These are phyloP conservation scores for Triticum urartu DNA, from an alignment of 176 grass and related monocot species.

Conservation along the genomic window DNA sequence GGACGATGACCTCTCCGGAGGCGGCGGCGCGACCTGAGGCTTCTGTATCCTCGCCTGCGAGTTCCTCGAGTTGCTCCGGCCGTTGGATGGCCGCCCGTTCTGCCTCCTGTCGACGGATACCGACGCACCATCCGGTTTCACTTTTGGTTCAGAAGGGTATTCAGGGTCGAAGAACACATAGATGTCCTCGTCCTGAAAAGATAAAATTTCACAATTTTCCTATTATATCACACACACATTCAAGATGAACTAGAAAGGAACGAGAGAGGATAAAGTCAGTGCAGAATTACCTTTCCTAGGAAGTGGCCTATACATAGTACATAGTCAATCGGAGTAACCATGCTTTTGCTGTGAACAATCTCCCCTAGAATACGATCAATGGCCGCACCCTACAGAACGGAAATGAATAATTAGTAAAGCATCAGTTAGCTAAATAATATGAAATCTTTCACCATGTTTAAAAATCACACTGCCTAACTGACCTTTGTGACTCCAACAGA, in stretches of 20 bases:
- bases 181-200: constrained; percentile 87
- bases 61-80: constrained; percentile 58
- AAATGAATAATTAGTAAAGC: constrained; percentile 18
- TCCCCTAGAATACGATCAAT: constrained; percentile 97
- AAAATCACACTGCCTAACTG: constrained; percentile 23
- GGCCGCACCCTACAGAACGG: constrained; percentile 77
- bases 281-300: constrained; percentile 85
- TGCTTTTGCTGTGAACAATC: constrained; percentile 96
- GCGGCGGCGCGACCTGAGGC: constrained; percentile 22
- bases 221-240: not conserved
- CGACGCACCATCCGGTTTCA: constrained; percentile 59
- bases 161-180: constrained; percentile 98
- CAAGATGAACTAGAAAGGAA: not conserved
- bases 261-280: not conserved
- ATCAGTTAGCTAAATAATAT: constrained; percentile 27
- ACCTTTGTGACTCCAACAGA: constrained; percentile 99
- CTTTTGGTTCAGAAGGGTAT: constrained; percentile 79
- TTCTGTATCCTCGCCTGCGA: constrained; percentile 54
- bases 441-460: not conserved
- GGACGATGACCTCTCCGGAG: constrained; percentile 47
- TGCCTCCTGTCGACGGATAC: constrained; percentile 49
- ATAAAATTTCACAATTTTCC: not conserved
- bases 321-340: constrained; percentile 96
- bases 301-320: constrained; percentile 96
- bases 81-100: constrained; percentile 55